Evolutionary conservation across 1,284 basidiomycete genomes (phyloP), one percentile per base, ranked within the genome.

Genomic region (Trichosporon sp.): DNA sequence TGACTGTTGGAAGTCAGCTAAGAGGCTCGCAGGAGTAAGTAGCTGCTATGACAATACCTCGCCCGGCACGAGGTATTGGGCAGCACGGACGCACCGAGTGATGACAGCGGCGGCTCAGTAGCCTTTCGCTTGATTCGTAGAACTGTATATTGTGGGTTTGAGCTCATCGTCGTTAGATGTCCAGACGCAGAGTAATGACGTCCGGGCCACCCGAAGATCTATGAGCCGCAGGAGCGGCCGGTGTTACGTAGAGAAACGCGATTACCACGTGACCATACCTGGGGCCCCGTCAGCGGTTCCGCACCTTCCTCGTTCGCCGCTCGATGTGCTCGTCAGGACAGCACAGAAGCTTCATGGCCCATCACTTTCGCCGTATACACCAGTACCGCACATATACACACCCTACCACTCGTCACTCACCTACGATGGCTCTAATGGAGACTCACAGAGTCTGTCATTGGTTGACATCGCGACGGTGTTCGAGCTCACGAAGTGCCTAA

Each of bases 101-200:
- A 78, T 4, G 77, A 75, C 7, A 81, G 69, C 3, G 80, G 78
- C 1, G 74, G 62, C n/a, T 81, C 78, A 2, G 74, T 81, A 11
- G 78, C 77, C 66, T 80, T 81, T 4, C 80, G 72, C 71, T 81
- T 81, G 75, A 81, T 81, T 10, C 80, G 67, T 37, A 81, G 69
- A 27, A 81, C 77, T 14, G 79, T 80, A 60, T 74, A 76, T 49
- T 62, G 63, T 3, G 61, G 61, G 13, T 54, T 54, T 11, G 44
- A 31, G 25, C 19, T 32, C 56, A 58, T 62, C 21, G 40, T 58
- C 14, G 49, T 27, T 29, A 27, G 13, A 8, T 29, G 49, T 29
- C 25, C 14, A 2, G 27, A 14, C 21, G 11, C 46, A 27, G 23
- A 16, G 29, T 13, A 31, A n/a, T 44, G 40, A 44, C 14, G 27